Evolutionary conservation across 78 protist species (phyloP), one percentile per base, ranked within the genome.

Genomic region (Cyanophora paradoxa): DNA sequence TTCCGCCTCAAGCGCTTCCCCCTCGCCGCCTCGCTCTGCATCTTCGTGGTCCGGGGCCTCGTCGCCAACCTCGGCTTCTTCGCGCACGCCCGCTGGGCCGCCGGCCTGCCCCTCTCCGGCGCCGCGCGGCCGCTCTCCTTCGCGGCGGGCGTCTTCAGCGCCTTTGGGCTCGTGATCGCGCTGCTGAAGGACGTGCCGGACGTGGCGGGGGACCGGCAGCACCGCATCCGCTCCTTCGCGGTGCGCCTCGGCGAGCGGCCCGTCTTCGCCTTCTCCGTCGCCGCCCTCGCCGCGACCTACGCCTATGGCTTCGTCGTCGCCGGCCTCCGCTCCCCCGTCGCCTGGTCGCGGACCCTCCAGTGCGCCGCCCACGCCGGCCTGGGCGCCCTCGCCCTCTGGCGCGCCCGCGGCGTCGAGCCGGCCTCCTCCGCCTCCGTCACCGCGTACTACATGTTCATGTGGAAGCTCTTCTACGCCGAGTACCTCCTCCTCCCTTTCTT

Each of bases 1-100:
- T 2, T 72, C 26, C 77, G 77, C 7, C 77, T 72, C 46, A 72
- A 72, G 68, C 77, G 77, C 68, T 72, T 40, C 44, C 77, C 77
- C 20, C 31, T 72, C n/a, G 41, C 58, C 31, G 68, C 77, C 19
- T 28, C 59, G 31, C 28, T 58, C 17, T 72, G 44, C 59, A 71
- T 71, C 76, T 54, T 56, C 34, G 11, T 22, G 20, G 77, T 72
- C 56, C 17, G 76, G 24, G 77, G 77, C 50, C 33, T 68, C 34
- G 59, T 72, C 26, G 44, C 58, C 44, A 72, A 72, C 59, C 65
- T 63, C 22, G 66, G 70, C 77, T 72, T 72, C 69, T 72, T 34
- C 68, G 42, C 68, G 20, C 77, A 72, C 58, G 58, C 77, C 3
- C 30, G 59, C 0, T 2, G 16, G 24, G 68, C 14, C 19, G 11